phyloP scores from a whole-genome alignment of 768 basidiomycete genomes.

The Favolaschia claudopus region DNA sequence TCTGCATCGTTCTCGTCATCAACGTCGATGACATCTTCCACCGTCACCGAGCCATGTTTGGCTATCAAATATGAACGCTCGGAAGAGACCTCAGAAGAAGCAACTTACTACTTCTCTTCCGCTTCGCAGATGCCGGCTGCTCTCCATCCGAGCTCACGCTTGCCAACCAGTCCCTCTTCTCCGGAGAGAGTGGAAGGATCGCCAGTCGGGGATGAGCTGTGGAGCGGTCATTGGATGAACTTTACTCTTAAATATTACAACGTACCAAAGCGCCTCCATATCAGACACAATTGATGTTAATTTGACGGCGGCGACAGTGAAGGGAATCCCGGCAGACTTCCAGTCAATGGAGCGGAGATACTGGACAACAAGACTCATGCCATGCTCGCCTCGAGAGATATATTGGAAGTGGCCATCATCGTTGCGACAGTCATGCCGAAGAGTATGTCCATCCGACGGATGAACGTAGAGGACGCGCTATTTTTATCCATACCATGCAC shows the following conservation, averaged over 20 bases:
- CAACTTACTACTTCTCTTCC: no score
- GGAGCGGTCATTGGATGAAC: not conserved
- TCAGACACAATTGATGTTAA: not conserved
- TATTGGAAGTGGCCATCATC: not conserved
- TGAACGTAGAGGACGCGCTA: not conserved
- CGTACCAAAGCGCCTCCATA: not conserved
- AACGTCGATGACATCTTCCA: no score
- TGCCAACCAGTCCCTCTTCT: no score
- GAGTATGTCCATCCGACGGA: conserved; percentile 10
- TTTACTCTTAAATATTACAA: not conserved
- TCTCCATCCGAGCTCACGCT: no score
- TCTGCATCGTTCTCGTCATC: no score
- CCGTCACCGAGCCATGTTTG: no score
- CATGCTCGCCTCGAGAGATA: not conserved
- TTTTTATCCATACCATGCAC: not conserved
- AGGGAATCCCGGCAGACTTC: not conserved
- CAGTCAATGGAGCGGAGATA: conserved; percentile 1
- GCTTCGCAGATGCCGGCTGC: no score
- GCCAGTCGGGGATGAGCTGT: not conserved
- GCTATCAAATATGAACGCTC: no score
- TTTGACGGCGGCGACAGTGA: not conserved
- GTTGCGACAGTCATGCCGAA: conserved; percentile 11
- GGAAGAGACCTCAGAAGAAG: no score
- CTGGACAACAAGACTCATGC: conserved; percentile 4
- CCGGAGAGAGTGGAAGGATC: not conserved